Conservation (phyloP, 2,329 filamentous ascomycete genomes). For the Lasiodiplodia sp. region DNA sequence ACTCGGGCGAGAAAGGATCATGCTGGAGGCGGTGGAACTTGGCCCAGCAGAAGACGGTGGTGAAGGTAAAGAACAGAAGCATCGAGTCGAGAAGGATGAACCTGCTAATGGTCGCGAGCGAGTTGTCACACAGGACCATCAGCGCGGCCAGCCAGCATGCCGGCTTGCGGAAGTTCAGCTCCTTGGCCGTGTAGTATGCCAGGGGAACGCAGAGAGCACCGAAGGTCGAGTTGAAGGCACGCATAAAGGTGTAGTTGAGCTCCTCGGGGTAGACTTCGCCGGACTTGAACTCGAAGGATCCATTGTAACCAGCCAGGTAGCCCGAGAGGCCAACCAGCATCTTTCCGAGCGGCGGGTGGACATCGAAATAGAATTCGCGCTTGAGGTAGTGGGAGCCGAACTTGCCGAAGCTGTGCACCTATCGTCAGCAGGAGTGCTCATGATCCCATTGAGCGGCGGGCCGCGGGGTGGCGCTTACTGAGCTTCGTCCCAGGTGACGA, state of each 20-base stretch:
- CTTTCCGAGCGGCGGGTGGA: slow-evolving; percentile 95
- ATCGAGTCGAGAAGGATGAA: slow-evolving; percentile 99
- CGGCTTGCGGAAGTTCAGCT: slow-evolving; percentile 83
- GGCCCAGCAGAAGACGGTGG: slow-evolving; percentile 95
- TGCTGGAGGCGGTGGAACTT: slow-evolving; percentile 91
- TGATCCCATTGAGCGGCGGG: slow-evolving; percentile 9
- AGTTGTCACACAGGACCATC: slow-evolving; percentile 99
- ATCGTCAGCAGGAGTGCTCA: slow-evolving; percentile 36
- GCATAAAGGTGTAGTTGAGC: slow-evolving; percentile 98
- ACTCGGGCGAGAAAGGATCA: slow-evolving; percentile 86
- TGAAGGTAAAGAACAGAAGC: slow-evolving; percentile 98
- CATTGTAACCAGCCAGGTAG: slow-evolving; percentile 97
- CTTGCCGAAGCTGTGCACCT: slow-evolving; percentile 77
- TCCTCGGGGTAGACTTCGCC: slow-evolving; percentile 94
- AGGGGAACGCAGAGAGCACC: slow-evolving; percentile 91
- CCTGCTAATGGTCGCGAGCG: slow-evolving; percentile 97
- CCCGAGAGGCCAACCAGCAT: slow-evolving; percentile 97
- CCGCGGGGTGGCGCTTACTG: slow-evolving; percentile 61
- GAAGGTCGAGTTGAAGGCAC: slow-evolving; percentile 94
- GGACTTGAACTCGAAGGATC: slow-evolving; percentile 99
- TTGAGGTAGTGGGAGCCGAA: slow-evolving; percentile 99
- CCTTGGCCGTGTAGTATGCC: slow-evolving; percentile 93
- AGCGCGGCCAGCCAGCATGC: slow-evolving; percentile 94
- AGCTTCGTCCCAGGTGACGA: slow-evolving; percentile 79
- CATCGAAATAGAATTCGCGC: slow-evolving; percentile 99